phyloP scores from a whole-genome alignment of 1,284 basidiomycete species.

The Leucoagaricus sp. region DNA sequence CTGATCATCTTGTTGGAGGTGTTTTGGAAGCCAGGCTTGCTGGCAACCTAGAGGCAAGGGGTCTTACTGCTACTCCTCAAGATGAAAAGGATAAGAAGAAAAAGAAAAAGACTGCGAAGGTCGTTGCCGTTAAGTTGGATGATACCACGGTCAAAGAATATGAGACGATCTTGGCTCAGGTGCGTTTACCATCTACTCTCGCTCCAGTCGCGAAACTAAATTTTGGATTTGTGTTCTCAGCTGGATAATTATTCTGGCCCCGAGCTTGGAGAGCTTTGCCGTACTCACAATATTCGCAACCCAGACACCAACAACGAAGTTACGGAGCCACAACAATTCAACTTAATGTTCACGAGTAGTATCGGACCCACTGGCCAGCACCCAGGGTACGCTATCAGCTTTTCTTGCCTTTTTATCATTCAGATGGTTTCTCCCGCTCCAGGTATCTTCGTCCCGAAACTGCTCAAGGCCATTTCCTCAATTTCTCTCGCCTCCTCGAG shows the following conservation, averaged over 20 bases:
- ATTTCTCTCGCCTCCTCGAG: conserved; percentile 95
- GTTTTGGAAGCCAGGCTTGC: conserved; percentile 91
- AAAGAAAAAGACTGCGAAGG: conserved; percentile 85
- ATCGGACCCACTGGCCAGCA: conserved; percentile 98
- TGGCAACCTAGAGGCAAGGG: conserved; percentile 93
- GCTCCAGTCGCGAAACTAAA: background rate
- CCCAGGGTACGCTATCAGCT: conserved; percentile 67
- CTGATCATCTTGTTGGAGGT: conserved; percentile 95
- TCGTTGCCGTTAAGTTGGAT: conserved; percentile 74
- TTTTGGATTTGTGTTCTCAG: conserved; percentile 40
- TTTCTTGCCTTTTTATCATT: conserved; percentile 2
- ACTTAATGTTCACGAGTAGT: conserved; percentile 97
- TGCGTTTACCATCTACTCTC: conserved; percentile 35
- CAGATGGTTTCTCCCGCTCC: conserved; percentile 11
- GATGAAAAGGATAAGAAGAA: conserved; percentile 63
- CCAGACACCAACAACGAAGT: conserved; percentile 94
- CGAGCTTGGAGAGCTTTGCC: conserved; percentile 88
- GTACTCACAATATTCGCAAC: conserved; percentile 82
- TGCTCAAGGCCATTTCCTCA: conserved; percentile 98
- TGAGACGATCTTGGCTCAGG: conserved; percentile 84
- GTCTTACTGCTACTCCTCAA: conserved; percentile 53
- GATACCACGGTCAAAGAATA: conserved; percentile 82
- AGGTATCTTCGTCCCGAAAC: conserved; percentile 98
- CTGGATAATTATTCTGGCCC: conserved; percentile 95
- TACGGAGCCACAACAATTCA: conserved; percentile 93